Conservation (phyloP, 352 stramenopile species). For the Phytophthora pistaciae region DNA sequence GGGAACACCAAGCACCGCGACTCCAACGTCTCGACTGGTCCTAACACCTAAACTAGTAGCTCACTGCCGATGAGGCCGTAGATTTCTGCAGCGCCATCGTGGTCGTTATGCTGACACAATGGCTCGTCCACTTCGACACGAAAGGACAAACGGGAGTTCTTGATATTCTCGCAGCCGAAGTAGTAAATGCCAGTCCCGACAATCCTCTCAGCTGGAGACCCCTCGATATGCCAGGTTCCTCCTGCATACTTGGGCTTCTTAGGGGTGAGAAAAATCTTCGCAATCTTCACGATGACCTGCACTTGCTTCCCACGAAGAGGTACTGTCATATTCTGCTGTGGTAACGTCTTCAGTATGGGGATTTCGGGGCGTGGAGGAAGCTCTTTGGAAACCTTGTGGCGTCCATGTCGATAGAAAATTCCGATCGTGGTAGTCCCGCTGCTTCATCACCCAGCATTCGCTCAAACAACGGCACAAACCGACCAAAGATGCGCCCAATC, state of each 20-base stretch:
- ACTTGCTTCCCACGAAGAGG: slow-evolving; percentile 24
- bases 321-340: neutral
- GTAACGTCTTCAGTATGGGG: slow-evolving; percentile 4
- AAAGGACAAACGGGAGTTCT: too few species aligned
- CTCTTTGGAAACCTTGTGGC: slow-evolving; percentile 13
- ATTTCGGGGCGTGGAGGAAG: slow-evolving; percentile 19
- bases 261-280: slow-evolving; percentile 52
- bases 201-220: slow-evolving; percentile 43
- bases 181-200: slow-evolving; percentile 62
- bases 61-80: too few species aligned
- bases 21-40: too few species aligned
- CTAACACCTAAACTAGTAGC: too few species aligned
- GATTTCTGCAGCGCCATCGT: too few species aligned
- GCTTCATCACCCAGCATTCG: slow-evolving; percentile 10
- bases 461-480: slow-evolving; percentile 54
- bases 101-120: too few species aligned
- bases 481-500: slow-evolving; percentile 37
- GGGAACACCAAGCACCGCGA: too few species aligned
- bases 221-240: slow-evolving; percentile 59
- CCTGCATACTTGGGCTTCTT: slow-evolving; percentile 47
- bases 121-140: too few species aligned
- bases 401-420: slow-evolving; percentile 8
- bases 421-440: too few species aligned
- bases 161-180: slow-evolving; percentile 30
- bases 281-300: slow-evolving; percentile 61